Evolutionary conservation across 2,329 filamentous ascomycete genomes (phyloP), one percentile per base, ranked within the genome.

Genomic region (Teratosphaeria epicoccoides): DNA sequence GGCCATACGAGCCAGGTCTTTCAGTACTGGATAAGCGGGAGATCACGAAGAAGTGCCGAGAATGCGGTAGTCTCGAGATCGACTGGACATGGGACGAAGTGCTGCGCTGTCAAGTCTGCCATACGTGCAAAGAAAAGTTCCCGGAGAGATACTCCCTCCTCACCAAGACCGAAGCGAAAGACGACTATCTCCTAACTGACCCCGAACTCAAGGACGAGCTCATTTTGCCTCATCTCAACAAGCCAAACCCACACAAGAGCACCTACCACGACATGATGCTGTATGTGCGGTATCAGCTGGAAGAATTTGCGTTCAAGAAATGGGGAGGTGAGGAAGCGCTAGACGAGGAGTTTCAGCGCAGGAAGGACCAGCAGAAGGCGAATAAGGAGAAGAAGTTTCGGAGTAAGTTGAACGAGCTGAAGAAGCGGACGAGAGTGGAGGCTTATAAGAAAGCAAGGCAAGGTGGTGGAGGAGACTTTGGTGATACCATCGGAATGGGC

Each of bases 231-330:
- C 90, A 94, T 67, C 77, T 98, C 7, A 85, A 87, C 50, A 84
- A 84, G 28, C 91, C 93, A 1, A 98, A 98, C 62, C 93, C 93
- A 0, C 93, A 96, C 71, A 96, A 96, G 68, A 83, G 86, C 0
- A 89, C 90, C 53, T 98, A 89, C 88, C 89, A 96, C 68, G 88
- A 95, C 73, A 98, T 98, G 93, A 95, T 95, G 84, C 79, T 98
- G 2, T 98, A 93, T 66, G 76, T 98, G 22, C 85, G 93, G 0
- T 94, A 82, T 55, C 93, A 98, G 66, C 87, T 98, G 2, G 93
- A 98, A 66, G 88, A 89, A 52, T 96, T 96, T 65, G 93, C 91
- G 0, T 84, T 97, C 61, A 82, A 81, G 58, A 96, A 96, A 72
- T 98, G 93, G 93, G 93, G 93, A 0, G 88, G 85, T 0, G 71